Evolutionary conservation across 371 early-diverging fungal genomes (phyloP), one percentile per base, ranked within the genome.

Genomic region (Saksenaea oblongispora): DNA sequence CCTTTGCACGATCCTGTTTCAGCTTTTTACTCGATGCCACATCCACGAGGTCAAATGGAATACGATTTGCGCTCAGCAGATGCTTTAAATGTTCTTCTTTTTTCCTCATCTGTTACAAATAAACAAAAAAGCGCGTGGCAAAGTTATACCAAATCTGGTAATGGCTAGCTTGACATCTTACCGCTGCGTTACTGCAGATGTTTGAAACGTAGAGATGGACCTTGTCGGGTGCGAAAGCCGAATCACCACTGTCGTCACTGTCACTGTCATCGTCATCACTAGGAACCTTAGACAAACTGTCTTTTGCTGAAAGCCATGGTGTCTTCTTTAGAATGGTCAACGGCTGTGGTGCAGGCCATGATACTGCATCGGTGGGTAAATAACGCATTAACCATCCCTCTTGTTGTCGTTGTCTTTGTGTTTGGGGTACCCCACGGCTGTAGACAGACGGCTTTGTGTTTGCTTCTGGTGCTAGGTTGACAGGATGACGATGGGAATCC

Each of bases 121-220:
- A 54, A 18, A 47, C 37, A 34, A 47, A 37, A 53, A 24, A 28
- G 18, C 17, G 18, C 17, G 17, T 5, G 27, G 37, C n/a, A 17
- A 22, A 35, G 14, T 35, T 42, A 27, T 11, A 39, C 18, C 37
- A 26, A 39, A 47, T 24, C 9, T 22, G 10, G 17, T 31, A n/a
- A 17, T 22, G 5, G 22, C 5, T 47, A 22, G 10, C n/a, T 22
- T 47, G 51, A 22, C n/a, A 31, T 34, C 69, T 67, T 76, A 80
- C 76, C 35, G 66, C 55, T 24, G 75, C 28, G 54, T 79, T 75
- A 17, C 72, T 74, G 42, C 82, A 77, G 22, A 82, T 75, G 42
- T 74, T 74, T 4, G 79, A 79, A 34, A 73, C 64, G 26, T 79
- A 82, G 0, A 82, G 35, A 63, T 82, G 82, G 0, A 82, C 76